A percentile compares a stretch with the other conserved stretches of the same genome.
These are phyloP conservation scores for Botryobasidium botryosum DNA, from an alignment of 768 basidiomycete species.

Conservation along the genomic window DNA sequence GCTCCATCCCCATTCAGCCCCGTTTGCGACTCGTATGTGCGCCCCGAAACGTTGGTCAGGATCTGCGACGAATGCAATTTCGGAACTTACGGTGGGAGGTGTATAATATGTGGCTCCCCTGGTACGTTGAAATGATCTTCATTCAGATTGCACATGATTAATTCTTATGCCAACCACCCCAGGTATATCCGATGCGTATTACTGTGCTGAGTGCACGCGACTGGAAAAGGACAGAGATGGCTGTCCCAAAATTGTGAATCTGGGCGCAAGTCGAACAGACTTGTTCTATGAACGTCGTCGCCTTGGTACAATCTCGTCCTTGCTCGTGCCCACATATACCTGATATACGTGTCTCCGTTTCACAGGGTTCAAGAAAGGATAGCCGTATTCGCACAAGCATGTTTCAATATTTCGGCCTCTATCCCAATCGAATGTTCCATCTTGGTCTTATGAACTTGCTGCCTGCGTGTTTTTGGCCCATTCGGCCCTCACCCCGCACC, in stretches of 20 bases:
- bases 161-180: not conserved
- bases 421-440: no score
- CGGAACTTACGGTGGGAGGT: slow-evolving; percentile 91
- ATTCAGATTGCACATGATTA: not conserved
- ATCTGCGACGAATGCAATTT: slow-evolving; percentile 99
- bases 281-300: slow-evolving; percentile 82
- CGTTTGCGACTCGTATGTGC: slow-evolving; percentile 97
- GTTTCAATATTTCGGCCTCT: no score
- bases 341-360: not conserved
- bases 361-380: slow-evolving; percentile 55
- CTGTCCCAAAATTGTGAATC: slow-evolving; percentile 94
- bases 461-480: no score
- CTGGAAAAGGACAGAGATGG: slow-evolving; percentile 96
- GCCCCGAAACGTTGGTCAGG: slow-evolving; percentile 92
- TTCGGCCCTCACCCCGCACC: no score
- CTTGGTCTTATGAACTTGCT: no score
- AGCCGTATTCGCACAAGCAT: no score
- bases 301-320: slow-evolving; percentile 35
- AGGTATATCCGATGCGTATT: slow-evolving; percentile 99
- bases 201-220: slow-evolving; percentile 94
- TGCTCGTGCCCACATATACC: not conserved
- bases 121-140: slow-evolving; percentile 45
- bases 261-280: slow-evolving; percentile 88
- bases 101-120: slow-evolving; percentile 93
- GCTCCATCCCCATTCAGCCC: slow-evolving; percentile 39